phyloP scores from a whole-genome alignment of 2,329 filamentous ascomycete species.

The Neofusicoccum ribis region DNA sequence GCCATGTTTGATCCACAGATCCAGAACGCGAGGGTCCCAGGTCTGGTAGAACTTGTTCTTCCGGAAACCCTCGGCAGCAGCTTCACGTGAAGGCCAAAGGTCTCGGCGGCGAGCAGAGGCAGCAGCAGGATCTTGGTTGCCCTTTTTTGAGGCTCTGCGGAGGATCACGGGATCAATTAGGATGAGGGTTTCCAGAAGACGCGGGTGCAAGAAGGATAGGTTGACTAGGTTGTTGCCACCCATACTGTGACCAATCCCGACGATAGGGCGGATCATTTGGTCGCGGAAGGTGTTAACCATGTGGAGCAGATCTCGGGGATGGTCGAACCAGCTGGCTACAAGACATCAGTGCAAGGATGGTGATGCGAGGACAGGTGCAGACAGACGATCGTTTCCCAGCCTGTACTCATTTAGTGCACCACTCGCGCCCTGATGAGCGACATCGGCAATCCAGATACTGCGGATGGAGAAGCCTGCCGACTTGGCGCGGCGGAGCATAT shows the following conservation, averaged over 20 bases:
- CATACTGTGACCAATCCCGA: constrained; percentile 89
- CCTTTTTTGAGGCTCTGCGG: constrained; percentile 44
- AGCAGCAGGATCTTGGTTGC: constrained; percentile 49
- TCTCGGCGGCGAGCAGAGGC: constrained; percentile 74
- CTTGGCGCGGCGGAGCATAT: constrained; percentile 64
- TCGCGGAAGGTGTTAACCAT: constrained; percentile 81
- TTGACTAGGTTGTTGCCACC: constrained; percentile 74
- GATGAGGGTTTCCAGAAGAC: constrained; percentile 72
- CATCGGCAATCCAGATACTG: constrained; percentile 86
- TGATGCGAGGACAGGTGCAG: background rate
- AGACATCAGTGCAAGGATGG: background rate
- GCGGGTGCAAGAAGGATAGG: constrained; percentile 74
- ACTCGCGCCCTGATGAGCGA: constrained; percentile 81
- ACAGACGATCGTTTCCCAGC: constrained; percentile 81
- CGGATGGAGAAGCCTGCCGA: constrained; percentile 68
- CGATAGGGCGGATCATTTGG: constrained; percentile 76
- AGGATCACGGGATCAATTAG: constrained; percentile 84
- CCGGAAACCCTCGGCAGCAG: constrained; percentile 66
- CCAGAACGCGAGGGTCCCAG: constrained; percentile 81
- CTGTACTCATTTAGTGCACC: constrained; percentile 72
- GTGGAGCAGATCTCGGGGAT: constrained; percentile 79
- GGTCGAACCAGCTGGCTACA: constrained; percentile 80
- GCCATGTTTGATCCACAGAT: constrained; percentile 71
- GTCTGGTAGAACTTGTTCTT: constrained; percentile 73
- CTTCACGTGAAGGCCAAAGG: constrained; percentile 73